Conservation (phyloP, 805 yeast genomes). For the Myxozyma neglecta region DNA sequence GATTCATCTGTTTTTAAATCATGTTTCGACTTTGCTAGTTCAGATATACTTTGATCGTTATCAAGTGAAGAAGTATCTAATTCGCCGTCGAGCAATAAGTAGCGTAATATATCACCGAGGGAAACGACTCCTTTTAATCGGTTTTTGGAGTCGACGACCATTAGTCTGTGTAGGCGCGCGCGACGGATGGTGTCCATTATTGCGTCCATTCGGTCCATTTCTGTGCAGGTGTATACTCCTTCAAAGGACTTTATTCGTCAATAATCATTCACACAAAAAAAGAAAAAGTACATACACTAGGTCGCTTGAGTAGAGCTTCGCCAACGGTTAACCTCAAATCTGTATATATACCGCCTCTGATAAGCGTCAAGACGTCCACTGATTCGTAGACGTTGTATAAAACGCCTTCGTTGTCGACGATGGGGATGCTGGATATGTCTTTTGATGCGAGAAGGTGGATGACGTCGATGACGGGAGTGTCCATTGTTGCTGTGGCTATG, state of each 20-base stretch:
- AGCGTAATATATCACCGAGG: conserved; percentile 83
- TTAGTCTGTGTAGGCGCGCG: conserved; percentile 85
- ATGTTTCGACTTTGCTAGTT: not conserved
- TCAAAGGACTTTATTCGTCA: conserved; percentile 64
- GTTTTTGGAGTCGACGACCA: conserved; percentile 76
- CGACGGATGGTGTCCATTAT: conserved; percentile 91
- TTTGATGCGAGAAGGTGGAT: conserved; percentile 75
- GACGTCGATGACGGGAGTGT: conserved; percentile 90
- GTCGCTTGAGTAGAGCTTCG: conserved; percentile 88
- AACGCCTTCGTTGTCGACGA: conserved; percentile 69
- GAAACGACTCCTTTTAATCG: conserved; percentile 80
- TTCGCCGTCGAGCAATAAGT: conserved; percentile 63
- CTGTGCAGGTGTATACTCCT: conserved; percentile 95
- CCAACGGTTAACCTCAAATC: conserved; percentile 91
- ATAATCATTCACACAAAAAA: not conserved
- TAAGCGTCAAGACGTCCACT: conserved; percentile 86
- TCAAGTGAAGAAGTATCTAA: conserved; percentile 16
- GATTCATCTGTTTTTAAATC: not conserved
- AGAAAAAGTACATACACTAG: conserved; percentile 49
- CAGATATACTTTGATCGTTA: not conserved
- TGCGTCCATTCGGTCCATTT: conserved; percentile 79
- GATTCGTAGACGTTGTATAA: conserved; percentile 92
- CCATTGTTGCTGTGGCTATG: conserved; percentile 80
- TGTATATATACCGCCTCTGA: conserved; percentile 90
- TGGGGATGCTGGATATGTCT: conserved; percentile 91